Conservation (phyloP, 257 asterid species). For the Fraxinus quadrangulata region DNA sequence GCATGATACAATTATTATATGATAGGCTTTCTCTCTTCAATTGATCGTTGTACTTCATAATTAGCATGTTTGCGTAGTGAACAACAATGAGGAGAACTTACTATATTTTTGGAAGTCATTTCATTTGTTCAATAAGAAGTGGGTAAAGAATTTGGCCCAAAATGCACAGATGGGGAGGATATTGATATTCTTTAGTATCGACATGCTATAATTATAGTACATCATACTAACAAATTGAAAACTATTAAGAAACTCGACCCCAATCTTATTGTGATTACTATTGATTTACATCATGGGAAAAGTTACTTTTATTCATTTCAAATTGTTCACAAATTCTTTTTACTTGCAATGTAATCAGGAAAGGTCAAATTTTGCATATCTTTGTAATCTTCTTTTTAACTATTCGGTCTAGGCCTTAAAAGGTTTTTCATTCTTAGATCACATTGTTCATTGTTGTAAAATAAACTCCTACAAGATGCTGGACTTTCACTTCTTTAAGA, state of each 20-base stretch:
- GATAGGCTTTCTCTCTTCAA: not conserved
- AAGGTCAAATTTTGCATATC: not conserved
- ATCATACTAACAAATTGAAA: not conserved
- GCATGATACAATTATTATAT: not conserved
- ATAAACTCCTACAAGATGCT: not conserved
- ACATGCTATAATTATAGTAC: not conserved
- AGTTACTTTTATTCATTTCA: not conserved
- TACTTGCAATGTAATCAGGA: not conserved
- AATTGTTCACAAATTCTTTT: not conserved
- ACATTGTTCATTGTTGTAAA: not conserved
- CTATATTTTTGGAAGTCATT: not conserved
- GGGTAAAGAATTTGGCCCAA: not conserved
- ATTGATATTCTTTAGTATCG: not conserved
- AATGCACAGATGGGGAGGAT: not conserved
- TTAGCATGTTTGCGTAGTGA: conserved; percentile 2
- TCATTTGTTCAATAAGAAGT: not conserved
- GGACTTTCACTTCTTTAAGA: not conserved
- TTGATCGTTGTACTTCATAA: conserved; percentile 4
- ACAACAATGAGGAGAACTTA: not conserved
- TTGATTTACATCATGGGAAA: not conserved
- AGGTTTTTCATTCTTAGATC: not conserved
- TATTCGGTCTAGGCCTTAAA: not conserved
- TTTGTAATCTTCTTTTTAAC: not conserved
- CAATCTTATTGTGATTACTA: not conserved
- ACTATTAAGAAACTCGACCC: not conserved